Conservation (phyloP, 345 rosid species). For the Corymbia maculata region DNA sequence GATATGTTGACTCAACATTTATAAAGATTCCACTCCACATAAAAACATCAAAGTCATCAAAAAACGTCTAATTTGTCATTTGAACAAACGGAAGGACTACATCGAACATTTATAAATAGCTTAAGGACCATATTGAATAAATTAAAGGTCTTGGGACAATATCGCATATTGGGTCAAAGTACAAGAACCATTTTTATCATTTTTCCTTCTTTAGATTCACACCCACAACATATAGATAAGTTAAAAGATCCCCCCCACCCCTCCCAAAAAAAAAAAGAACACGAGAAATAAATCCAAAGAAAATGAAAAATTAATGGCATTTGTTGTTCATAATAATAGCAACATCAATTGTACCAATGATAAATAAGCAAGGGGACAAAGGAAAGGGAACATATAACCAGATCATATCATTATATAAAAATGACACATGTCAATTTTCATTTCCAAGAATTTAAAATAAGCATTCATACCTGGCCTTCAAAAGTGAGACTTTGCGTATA, state of each 20-base stretch:
- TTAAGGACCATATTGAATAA: not conserved
- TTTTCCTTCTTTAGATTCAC: not conserved
- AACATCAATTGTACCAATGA: not conserved
- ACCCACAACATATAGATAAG: not conserved
- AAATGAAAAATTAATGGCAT: not conserved
- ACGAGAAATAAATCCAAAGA: not conserved
- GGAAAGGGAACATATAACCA: not conserved
- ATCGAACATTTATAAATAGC: not conserved
- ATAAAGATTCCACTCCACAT: not conserved
- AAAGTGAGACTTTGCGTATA: conserved; percentile 59
- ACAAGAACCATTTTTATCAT: not conserved
- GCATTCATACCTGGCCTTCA: conserved; percentile 73
- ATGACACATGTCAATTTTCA: not conserved
- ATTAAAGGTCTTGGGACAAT: not conserved
- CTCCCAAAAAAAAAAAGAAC: not conserved
- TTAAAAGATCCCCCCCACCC: not conserved
- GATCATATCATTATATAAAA: not conserved
- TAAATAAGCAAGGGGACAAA: not conserved
- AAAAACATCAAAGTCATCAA: not conserved
- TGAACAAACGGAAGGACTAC: not conserved
- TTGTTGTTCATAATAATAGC: not conserved
- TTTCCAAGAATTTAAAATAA: not conserved
- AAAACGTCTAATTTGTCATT: not conserved
- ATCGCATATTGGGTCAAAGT: not conserved
- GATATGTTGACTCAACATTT: not conserved